These are phyloP conservation scores for Cydonia oblonga DNA, from an alignment of 331 rosid species.

Conservation along the genomic window DNA sequence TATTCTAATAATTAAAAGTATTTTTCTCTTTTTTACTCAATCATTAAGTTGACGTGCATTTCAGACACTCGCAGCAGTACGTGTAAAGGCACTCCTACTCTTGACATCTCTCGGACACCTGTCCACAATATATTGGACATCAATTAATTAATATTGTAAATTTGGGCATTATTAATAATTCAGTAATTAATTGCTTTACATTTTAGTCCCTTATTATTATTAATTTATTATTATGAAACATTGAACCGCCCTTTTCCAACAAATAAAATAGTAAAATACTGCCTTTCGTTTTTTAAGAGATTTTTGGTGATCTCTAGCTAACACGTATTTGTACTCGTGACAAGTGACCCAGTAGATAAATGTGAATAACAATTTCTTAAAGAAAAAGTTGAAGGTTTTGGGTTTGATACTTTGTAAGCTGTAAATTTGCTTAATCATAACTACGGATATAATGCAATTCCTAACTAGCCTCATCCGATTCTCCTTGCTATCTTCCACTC, in stretches of 20 bases:
- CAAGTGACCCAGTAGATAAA: too few relatives aligned
- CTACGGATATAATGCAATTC: rapidly evolving
- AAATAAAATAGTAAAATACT: not conserved
- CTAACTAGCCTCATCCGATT: too few relatives aligned
- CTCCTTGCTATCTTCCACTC: too few relatives aligned
- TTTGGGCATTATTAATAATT: not conserved
- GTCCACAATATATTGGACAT: not conserved
- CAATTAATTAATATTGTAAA: too few relatives aligned
- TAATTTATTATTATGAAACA: not conserved
- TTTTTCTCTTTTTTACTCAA: not conserved
- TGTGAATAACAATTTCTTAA: too few relatives aligned
- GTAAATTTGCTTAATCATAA: rapidly evolving
- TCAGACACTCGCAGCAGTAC: not conserved
- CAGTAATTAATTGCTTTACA: not conserved
- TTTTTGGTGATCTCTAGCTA: not conserved
- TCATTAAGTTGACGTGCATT: not conserved
- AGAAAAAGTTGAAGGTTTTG: too few relatives aligned
- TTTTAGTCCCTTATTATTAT: not conserved
- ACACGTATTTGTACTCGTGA: too few relatives aligned
- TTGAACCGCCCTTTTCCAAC: not conserved
- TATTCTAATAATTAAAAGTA: not conserved
- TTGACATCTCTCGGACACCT: not conserved
- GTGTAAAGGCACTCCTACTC: not conserved
- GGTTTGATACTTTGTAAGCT: too few relatives aligned
- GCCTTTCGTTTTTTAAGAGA: not conserved